Base-by-base conservation (phyloP, 2,329 filamentous ascomycete genomes). In the Nemania bipapillata region DNA sequence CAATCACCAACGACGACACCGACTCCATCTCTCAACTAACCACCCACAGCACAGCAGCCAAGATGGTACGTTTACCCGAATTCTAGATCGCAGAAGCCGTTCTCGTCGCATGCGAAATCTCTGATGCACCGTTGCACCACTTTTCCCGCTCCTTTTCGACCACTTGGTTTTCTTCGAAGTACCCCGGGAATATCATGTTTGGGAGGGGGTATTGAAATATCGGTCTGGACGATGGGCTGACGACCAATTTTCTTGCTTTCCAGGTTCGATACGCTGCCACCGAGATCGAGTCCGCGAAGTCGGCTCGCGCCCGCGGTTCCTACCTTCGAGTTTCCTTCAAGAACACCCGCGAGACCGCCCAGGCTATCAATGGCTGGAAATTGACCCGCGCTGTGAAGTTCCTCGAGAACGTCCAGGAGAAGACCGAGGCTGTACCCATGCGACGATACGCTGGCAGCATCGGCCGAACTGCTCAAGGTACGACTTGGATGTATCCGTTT, bases 261-360 rank as follows among this genome's bases (percentile, higher is more conserved):
- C 81, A 96, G 94, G 93, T 97, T 89, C 93, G 94, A 86, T 97
- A 97, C 94, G 93, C 93, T 86, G 92, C 92, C 83, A 92, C 91
- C 82, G 89, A 94, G 83, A 95, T 96, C 83, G 87, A 91, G 80
- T 86, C 90, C 84, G 89, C 91, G 79, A 97, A 97, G 90, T 97
- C 93, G 87, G 96, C 96, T 85, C 93, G 95, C 88, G 92, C 95
- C 83, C 94, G 96, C 86, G 96, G 96, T 86, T 94, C 94, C 84
- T 99, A 98, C 90, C 92, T 99, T 80, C 94, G 96, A 83, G 95
- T 98, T 80, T 97, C 93, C 79, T 99, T 97, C 93, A 99, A 99
- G 92, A 99, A 99, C 91, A 99, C 96, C 83, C 94, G 96, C 82
- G 96, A 99, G 89, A 97, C 95, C 77, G 96, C 96, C 76, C 96